Evolutionary conservation across 129 eudicot species (phyloP), one percentile per base, ranked within the genome.

Genomic region (Erigeron canadensis): DNA sequence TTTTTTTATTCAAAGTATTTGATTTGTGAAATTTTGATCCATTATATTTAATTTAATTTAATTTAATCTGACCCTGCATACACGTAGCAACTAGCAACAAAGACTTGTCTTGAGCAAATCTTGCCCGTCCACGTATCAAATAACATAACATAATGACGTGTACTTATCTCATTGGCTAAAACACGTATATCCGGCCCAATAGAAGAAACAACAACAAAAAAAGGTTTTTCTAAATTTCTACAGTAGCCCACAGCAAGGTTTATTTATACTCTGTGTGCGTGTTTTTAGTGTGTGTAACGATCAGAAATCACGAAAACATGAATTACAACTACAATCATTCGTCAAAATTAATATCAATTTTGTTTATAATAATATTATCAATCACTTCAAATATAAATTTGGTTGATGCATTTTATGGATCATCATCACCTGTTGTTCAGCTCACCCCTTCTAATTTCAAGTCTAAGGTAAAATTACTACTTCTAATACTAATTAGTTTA

Each of bases 401-500:
- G 40, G 91, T 79, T 64, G 60, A 83, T 80, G 97, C 97, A 54
- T 78, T 91, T 63, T 91, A 91, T 73, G 89, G 88, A 40, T 39
- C 91, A 10, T 81, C 91, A 10, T 87, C 97, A n/a, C 91, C 95
- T 1, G 97, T 91, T 55, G 37, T 87, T 81, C 97, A 91, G 88
- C 83, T 91, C 72, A 84, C 79, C 69, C 89, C 91, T 38, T 78
- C 89, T 72, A 90, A 87, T 68, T 87, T 87, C 77, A 90, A 90
- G 79, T 87, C 96, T 68, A 90, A 90, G 96, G 96, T 87, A 79
- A 55, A n/a, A 23, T 23, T 23, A 23, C 34, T 23, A 23, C 34
- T 23, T 1, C 1, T 23, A 23, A 1, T 23, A 23, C 2, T 23
- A n/a, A n/a, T 23, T 23, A 1, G 2, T 23, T 23, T 23, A 23